phyloP scores from a whole-genome alignment of 202 grass and related monocot species.

The Musa balbisiana region DNA sequence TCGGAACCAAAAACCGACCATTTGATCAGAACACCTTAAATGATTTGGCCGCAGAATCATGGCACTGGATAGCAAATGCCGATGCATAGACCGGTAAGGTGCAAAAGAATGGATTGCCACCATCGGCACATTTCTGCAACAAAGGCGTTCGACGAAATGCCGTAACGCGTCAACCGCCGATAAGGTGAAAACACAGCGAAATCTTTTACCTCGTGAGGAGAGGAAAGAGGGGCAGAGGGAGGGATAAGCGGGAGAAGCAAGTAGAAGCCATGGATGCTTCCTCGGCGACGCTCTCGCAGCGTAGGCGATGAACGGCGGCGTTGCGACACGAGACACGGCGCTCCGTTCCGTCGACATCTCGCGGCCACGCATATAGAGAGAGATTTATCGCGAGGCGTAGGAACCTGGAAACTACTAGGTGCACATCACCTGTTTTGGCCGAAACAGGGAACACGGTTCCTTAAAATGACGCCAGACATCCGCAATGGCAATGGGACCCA shows the following conservation, averaged over 20 bases:
- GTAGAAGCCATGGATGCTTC: conserved; percentile 2
- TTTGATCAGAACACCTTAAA: neutral
- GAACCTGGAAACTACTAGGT: too few relatives aligned
- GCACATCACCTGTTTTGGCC: too few relatives aligned
- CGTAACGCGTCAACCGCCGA: neutral
- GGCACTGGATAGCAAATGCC: neutral
- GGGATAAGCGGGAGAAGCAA: conserved; percentile 8
- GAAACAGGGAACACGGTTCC: too few relatives aligned
- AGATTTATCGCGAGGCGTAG: too few relatives aligned
- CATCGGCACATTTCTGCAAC: neutral
- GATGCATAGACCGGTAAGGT: neutral
- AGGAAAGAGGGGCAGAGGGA: neutral
- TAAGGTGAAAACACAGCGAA: too few relatives aligned
- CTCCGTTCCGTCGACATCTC: too few relatives aligned
- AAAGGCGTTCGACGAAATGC: neutral
- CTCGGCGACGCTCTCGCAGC: neutral
- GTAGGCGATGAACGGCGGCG: neutral
- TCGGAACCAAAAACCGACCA: neutral
- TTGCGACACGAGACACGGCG: neutral
- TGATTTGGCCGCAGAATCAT: neutral
- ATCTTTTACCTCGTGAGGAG: neutral
- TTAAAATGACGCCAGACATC: too few relatives aligned
- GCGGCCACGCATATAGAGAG: too few relatives aligned
- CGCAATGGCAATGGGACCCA: too few relatives aligned
- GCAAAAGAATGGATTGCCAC: neutral